Evolutionary conservation across 768 basidiomycete species (phyloP).

Genomic region (Boletus coccyginus): DNA sequence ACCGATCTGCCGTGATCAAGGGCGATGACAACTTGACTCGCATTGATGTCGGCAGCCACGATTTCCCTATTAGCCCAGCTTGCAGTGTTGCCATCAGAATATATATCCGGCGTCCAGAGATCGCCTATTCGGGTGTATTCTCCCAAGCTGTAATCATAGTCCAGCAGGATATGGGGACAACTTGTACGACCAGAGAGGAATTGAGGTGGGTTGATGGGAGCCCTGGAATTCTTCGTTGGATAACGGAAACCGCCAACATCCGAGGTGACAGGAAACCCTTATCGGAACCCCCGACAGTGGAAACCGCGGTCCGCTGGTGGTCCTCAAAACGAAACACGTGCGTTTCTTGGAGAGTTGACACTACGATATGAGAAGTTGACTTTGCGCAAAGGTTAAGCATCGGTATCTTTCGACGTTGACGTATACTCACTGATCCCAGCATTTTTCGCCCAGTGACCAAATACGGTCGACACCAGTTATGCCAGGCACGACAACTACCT

Average conservation of each 20-base stretch:
- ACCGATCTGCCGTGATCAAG: constrained; percentile 52
- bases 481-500: constrained; percentile 58
- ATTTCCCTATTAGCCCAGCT: too few relatives aligned
- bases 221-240: constrained; percentile 34
- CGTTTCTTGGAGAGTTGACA: constrained; percentile 57
- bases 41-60: constrained; percentile 67
- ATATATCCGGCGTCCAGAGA: too few relatives aligned
- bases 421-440: constrained; percentile 47
- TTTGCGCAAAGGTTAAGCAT: constrained; percentile 31
- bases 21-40: constrained; percentile 65
- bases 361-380: constrained; percentile 52
- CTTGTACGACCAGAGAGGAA: constrained; percentile 66
- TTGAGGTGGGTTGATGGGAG: constrained; percentile 35
- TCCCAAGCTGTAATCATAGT: constrained; percentile 47
- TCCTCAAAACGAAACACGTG: constrained; percentile 51
- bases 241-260: too few relatives aligned
- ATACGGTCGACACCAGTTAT: constrained; percentile 51
- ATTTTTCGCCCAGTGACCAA: constrained; percentile 48
- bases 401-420: neutral
- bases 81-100: too few relatives aligned
- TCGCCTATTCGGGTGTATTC: too few relatives aligned
- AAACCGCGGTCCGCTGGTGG: constrained; percentile 13
- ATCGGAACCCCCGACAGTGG: constrained; percentile 36
- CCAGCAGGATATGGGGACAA: constrained; percentile 59
- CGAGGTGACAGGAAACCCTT: constrained; percentile 51